Percentiles rank a stretch among this genome's conserved stretches.
phyloP scores from a whole-genome alignment of 345 rosid genomes.

The Carallia pectinifolia region DNA sequence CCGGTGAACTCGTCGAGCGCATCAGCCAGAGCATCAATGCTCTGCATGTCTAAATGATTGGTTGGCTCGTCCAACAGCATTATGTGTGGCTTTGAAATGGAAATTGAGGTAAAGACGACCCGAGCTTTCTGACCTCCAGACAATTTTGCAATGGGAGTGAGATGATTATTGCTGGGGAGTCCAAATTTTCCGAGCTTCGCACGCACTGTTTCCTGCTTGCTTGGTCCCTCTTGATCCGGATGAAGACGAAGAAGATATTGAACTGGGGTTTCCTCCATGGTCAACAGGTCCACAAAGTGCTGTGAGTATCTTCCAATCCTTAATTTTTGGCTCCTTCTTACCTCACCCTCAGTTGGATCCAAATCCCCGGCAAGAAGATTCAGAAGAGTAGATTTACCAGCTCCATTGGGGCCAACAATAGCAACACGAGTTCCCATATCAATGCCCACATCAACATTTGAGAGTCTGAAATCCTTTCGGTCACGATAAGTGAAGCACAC shows the following conservation, averaged over 20 bases:
- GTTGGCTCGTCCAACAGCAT: slow-evolving; percentile 88
- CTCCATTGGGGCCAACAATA: slow-evolving; percentile 92
- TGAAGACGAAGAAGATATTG: slow-evolving; percentile 92
- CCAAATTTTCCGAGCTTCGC: slow-evolving; percentile 95
- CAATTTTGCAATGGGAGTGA: slow-evolving; percentile 76
- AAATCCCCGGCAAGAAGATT: slow-evolving; percentile 93
- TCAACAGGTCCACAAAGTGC: slow-evolving; percentile 87
- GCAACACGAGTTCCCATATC: slow-evolving; percentile 98
- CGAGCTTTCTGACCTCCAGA: slow-evolving; percentile 93
- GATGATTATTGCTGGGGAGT: slow-evolving; percentile 84
- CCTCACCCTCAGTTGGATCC: slow-evolving; percentile 76
- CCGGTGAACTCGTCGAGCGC: slow-evolving; percentile 87
- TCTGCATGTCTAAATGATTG: slow-evolving; percentile 94
- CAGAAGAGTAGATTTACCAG: slow-evolving; percentile 86
- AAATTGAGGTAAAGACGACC: slow-evolving; percentile 86
- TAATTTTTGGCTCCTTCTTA: slow-evolving; percentile 78
- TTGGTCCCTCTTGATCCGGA: slow-evolving; percentile 91
- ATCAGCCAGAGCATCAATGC: slow-evolving; percentile 88
- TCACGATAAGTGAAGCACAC: slow-evolving; percentile 86
- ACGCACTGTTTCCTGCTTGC: slow-evolving; percentile 92
- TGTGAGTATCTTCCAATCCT: slow-evolving; percentile 92
- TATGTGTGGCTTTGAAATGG: slow-evolving; percentile 89
- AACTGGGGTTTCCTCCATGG: slow-evolving; percentile 90
- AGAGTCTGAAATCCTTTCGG: slow-evolving; percentile 71
- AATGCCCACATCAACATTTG: slow-evolving; percentile 85